Percentiles rank a stretch among this genome's conserved stretches.
Evolutionary conservation across 805 yeast genomes (phyloP).

Genomic region (Scheffersomyces ergatensis): DNA sequence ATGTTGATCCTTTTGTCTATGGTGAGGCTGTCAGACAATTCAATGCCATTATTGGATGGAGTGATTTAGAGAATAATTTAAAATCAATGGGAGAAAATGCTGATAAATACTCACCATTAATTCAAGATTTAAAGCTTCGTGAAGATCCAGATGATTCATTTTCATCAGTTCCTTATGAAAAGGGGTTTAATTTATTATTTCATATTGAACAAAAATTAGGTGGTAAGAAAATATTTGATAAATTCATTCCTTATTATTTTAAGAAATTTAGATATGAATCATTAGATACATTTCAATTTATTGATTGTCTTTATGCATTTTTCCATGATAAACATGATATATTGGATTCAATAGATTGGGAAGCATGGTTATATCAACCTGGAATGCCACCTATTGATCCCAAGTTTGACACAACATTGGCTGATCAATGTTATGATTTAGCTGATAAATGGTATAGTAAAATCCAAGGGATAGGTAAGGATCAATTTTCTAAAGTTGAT

Average conservation of each 20-base stretch:
- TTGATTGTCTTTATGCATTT: slow-evolving; percentile 71
- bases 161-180: slow-evolving; percentile 86
- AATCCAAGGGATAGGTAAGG: slow-evolving; percentile 18
- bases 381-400: slow-evolving; percentile 88
- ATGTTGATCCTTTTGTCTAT: slow-evolving; percentile 30
- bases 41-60: slow-evolving; percentile 86
- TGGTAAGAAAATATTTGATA: slow-evolving; percentile 65
- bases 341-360: slow-evolving; percentile 80
- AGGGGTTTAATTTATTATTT: slow-evolving; percentile 78
- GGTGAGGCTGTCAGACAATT: slow-evolving; percentile 80
- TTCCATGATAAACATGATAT: slow-evolving; percentile 45
- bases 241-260: slow-evolving; percentile 79
- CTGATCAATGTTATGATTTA: slow-evolving; percentile 64
- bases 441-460: slow-evolving; percentile 63
- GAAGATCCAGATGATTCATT: slow-evolving; percentile 89
- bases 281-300: slow-evolving; percentile 77
- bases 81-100: slow-evolving; percentile 58
- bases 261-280: slow-evolving; percentile 64
- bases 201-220: slow-evolving; percentile 70
- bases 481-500: slow-evolving; percentile 46
- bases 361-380: slow-evolving; percentile 74
- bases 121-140: slow-evolving; percentile 67
- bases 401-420: slow-evolving; percentile 72
- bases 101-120: slow-evolving; percentile 55
- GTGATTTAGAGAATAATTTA: slow-evolving; percentile 67